These are phyloP conservation scores for Pecoramyces ruminantium DNA, from an alignment of 192 early-diverging fungal species.

Conservation along the genomic window DNA sequence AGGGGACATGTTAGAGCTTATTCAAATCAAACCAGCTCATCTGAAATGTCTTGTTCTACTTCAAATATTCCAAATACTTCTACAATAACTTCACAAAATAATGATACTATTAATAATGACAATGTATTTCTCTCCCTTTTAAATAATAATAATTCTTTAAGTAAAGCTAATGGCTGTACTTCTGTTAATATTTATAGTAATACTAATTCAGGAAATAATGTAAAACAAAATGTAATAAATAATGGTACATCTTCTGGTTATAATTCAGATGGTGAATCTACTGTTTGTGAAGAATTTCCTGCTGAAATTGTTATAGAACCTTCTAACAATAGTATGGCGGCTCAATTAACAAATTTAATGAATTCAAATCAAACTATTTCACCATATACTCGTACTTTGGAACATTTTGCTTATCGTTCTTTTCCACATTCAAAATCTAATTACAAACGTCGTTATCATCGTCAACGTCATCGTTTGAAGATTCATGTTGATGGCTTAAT, in stretches of 20 bases:
- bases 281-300: not conserved
- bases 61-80: not conserved
- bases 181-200: not conserved
- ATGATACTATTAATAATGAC: not conserved
- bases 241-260: not conserved
- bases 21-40: not conserved
- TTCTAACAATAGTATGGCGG: constrained; percentile 60
- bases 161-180: not conserved
- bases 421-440: not conserved
- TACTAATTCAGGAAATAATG: not conserved
- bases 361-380: constrained; percentile 73
- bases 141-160: not conserved
- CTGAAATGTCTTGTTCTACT: not conserved
- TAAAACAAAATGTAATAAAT: too few species aligned
- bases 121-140: not conserved
- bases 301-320: constrained; percentile 40
- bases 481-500: not conserved
- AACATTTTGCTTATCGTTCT: constrained; percentile 66
- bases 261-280: not conserved
- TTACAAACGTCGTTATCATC: not conserved
- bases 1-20: not conserved
- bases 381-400: constrained; percentile 58
- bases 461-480: not conserved
- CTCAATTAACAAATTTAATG: constrained; percentile 71
- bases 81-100: not conserved